A percentile compares a stretch with the other conserved stretches of the same genome.
Conservation (phyloP, 805 yeast genomes). For the Pichia rugopelliculosa region DNA sequence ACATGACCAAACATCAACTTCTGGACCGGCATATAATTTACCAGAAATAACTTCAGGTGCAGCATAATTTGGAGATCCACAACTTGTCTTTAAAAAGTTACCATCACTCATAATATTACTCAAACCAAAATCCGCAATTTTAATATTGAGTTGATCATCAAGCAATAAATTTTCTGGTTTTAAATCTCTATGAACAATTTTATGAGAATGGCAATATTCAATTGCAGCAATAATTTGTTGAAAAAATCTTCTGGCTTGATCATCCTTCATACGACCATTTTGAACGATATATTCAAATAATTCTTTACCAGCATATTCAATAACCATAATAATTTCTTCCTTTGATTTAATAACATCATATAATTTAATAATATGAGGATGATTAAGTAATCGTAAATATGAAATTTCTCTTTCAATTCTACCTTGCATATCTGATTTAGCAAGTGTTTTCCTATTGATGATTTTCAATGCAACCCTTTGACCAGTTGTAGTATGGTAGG, state of each 20-base stretch:
- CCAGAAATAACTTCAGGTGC: constrained; percentile 97
- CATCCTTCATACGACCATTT: constrained; percentile 85
- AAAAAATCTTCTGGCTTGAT: constrained; percentile 86
- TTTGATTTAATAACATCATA: constrained; percentile 93
- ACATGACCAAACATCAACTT: constrained; percentile 96
- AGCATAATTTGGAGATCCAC: constrained; percentile 96
- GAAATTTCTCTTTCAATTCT: constrained; percentile 91
- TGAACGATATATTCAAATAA: constrained; percentile 93
- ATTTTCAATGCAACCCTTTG: constrained; percentile 90
- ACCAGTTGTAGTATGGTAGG: constrained; percentile 83
- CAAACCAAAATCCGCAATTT: constrained; percentile 93
- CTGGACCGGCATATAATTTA: constrained; percentile 94
- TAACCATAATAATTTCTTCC: constrained; percentile 95
- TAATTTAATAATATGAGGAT: constrained; percentile 91
- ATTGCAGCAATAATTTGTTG: constrained; percentile 96
- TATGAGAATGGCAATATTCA: constrained; percentile 92
- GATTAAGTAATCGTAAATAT: constrained; percentile 78
- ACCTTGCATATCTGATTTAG: constrained; percentile 96
- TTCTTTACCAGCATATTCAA: constrained; percentile 95
- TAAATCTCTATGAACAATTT: constrained; percentile 92
- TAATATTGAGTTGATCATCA: constrained; percentile 86
- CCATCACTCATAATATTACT: constrained; percentile 98
- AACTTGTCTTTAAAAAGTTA: constrained; percentile 85
- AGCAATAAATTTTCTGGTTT: constrained; percentile 89
- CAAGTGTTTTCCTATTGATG: constrained; percentile 84